Conservation (phyloP, 768 basidiomycete species). For the Mycena indigotica region DNA sequence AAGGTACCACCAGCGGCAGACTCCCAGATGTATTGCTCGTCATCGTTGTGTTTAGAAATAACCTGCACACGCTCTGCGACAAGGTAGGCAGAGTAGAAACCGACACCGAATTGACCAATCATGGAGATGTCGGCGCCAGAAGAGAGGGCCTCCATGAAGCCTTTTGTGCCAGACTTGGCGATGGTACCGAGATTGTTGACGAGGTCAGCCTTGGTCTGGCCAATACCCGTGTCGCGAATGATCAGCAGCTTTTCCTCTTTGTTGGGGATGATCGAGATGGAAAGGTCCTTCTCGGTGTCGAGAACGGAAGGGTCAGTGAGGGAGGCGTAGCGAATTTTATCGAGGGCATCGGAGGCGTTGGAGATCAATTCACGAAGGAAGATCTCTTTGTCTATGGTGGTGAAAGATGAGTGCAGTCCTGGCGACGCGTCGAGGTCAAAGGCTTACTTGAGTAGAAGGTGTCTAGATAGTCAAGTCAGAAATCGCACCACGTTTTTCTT, state of each 20-base stretch:
- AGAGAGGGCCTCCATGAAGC: constrained; percentile 98
- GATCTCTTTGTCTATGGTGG: constrained; percentile 83
- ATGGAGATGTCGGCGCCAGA: constrained; percentile 91
- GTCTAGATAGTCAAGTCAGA: constrained; percentile 49
- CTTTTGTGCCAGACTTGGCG: constrained; percentile 94
- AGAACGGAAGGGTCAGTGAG: constrained; percentile 91
- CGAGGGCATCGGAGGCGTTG: constrained; percentile 96
- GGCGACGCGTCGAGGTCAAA: background rate
- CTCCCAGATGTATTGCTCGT: constrained; percentile 99
- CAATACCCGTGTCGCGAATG: constrained; percentile 95
- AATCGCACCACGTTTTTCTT: constrained; percentile 11
- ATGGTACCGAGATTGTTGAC: constrained; percentile 99
- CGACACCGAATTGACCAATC: constrained; percentile 99
- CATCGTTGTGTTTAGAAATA: constrained; percentile 99
- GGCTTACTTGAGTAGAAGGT: constrained; percentile 89
- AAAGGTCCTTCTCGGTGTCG: constrained; percentile 89
- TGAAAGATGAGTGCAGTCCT: background rate
- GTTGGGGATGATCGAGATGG: constrained; percentile 92
- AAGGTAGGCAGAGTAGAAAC: constrained; percentile 99
- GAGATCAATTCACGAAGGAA: constrained; percentile 99
- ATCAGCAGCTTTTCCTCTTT: constrained; percentile 91
- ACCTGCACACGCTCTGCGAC: constrained; percentile 98
- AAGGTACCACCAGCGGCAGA: constrained; percentile 99
- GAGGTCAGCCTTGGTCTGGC: constrained; percentile 99
- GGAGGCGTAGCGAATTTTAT: constrained; percentile 97